A percentile compares a stretch with the other conserved stretches of the same genome.
Evolutionary conservation across 2,329 filamentous ascomycete species (phyloP).

Genomic region (Xylariaceae sp.): DNA sequence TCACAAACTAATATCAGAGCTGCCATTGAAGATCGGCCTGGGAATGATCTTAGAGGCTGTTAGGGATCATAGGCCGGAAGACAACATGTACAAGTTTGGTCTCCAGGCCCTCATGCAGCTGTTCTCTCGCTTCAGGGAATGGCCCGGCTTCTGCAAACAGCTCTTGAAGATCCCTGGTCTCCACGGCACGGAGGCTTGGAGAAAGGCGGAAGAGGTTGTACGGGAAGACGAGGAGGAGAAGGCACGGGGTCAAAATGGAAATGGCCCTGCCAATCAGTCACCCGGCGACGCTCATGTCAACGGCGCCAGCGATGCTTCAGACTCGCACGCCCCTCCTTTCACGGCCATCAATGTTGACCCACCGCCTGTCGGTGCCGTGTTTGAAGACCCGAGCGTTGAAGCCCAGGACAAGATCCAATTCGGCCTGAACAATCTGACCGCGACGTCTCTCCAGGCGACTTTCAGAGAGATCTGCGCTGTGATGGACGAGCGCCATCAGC

Average conservation of each 20-base stretch:
- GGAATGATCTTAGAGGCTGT: constrained; percentile 98
- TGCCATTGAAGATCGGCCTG: constrained; percentile 88
- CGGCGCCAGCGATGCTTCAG: constrained; percentile 63
- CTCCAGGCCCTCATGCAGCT: constrained; percentile 91
- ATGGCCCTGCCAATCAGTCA: constrained; percentile 31
- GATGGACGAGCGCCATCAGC: constrained; percentile 74
- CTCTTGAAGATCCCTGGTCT: constrained; percentile 77
- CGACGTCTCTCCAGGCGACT: constrained; percentile 80
- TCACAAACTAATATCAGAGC: constrained; percentile 81
- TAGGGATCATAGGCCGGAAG: constrained; percentile 72
- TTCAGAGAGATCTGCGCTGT: constrained; percentile 74
- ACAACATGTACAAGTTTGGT: constrained; percentile 97
- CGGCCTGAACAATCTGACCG: constrained; percentile 92
- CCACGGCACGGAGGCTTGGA: constrained; percentile 77
- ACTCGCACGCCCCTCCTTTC: constrained; percentile 67
- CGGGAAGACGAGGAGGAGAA: constrained; percentile 60
- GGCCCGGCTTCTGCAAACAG: constrained; percentile 90
- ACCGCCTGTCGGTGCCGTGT: constrained; percentile 55
- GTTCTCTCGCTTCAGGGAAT: constrained; percentile 75
- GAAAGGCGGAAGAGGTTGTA: constrained; percentile 75
- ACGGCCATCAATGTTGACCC: constrained; percentile 71
- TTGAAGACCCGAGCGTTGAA: constrained; percentile 78
- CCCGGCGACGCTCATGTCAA: constrained; percentile 56
- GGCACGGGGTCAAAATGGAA: constrained; percentile 51
- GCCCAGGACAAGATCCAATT: constrained; percentile 92